Evolutionary conservation across 352 stramenopile genomes (phyloP), one percentile per base, ranked within the genome.

Genomic region (Globisporangium cystogenes): DNA sequence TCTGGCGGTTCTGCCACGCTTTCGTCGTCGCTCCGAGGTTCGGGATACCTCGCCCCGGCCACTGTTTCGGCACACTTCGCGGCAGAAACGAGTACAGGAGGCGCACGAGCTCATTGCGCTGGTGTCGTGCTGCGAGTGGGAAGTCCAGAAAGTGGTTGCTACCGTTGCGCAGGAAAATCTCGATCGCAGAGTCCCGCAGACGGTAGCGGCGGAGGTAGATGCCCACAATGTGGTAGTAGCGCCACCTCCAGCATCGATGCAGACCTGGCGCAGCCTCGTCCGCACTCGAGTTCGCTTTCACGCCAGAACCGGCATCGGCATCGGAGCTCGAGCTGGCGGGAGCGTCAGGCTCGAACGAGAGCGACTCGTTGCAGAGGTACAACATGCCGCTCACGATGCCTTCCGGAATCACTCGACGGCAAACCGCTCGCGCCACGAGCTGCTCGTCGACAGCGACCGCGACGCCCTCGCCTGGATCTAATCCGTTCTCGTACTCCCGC

Each of bases 101-200:
- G 5, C 78, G 62, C 11, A 77, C 72, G 11, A 90, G 60, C 35
- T 95, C 80, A 53, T 95, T 90, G 14, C 84, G 86, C n/a, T 87
- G 76, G 20, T 85, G 67, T 47, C 78, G 85, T 8, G 70, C 82
- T 8, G 74, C 70, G 27, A 78, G 61, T 0, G 85, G 79, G 24
- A 93, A 91, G 35, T 95, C 83, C 16, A 95, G 46, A 33, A 95
- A 95, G 36, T 93, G 81, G 31, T 68, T 89, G 31, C 60, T 86
- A 0, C 85, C 82, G 53, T 93, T 88, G 23, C 66, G 71, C 1
- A 95, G 47, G 46, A 95, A 95, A 26, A 95, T 54, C 49, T 95
- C 85, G 41, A 95, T 67, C 3, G 80, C 84, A 4, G 83, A 95
- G 55, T 93, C 84, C 3, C 82, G 72, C 31, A 95, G 57, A 2